Evolutionary conservation across 1,284 basidiomycete species (phyloP).

Genomic region (Trichosporon inkin): DNA sequence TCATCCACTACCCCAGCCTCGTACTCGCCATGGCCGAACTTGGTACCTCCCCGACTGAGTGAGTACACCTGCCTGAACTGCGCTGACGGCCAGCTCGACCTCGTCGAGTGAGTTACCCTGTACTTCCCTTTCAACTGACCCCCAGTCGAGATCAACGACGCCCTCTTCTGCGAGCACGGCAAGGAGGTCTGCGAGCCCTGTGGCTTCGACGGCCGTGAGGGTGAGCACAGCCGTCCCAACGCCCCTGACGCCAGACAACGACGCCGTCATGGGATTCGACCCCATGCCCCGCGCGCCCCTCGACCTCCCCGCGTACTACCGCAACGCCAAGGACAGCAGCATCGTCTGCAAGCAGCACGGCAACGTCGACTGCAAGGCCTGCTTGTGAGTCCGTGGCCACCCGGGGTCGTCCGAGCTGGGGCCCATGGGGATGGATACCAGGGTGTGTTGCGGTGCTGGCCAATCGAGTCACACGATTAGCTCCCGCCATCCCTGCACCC

Average conservation of each 20-base stretch:
- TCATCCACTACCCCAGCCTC: background rate
- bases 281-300: slow-evolving; percentile 42
- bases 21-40: slow-evolving; percentile 29
- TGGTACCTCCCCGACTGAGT: slow-evolving; percentile 46
- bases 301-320: slow-evolving; percentile 45
- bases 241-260: slow-evolving; percentile 43
- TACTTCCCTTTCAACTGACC: slow-evolving; percentile 12
- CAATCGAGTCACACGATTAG: background rate
- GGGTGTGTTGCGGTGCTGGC: background rate
- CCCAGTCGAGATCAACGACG: slow-evolving; percentile 51
- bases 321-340: slow-evolving; percentile 45
- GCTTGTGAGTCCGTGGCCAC: slow-evolving; percentile 38
- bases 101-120: slow-evolving; percentile 18
- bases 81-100: slow-evolving; percentile 26
- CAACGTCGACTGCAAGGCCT: slow-evolving; percentile 47
- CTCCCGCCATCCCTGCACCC: background rate
- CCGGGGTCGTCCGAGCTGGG: background rate
- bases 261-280: slow-evolving; percentile 49
- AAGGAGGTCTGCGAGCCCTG: slow-evolving; percentile 48
- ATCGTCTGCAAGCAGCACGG: slow-evolving; percentile 50
- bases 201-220: slow-evolving; percentile 27
- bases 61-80: slow-evolving; percentile 18
- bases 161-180: slow-evolving; percentile 51
- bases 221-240: slow-evolving; percentile 14
- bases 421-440: background rate